Evolutionary conservation across 2,329 filamentous ascomycete species (phyloP).

Genomic region (Fusarium neocosmosporiellum): DNA sequence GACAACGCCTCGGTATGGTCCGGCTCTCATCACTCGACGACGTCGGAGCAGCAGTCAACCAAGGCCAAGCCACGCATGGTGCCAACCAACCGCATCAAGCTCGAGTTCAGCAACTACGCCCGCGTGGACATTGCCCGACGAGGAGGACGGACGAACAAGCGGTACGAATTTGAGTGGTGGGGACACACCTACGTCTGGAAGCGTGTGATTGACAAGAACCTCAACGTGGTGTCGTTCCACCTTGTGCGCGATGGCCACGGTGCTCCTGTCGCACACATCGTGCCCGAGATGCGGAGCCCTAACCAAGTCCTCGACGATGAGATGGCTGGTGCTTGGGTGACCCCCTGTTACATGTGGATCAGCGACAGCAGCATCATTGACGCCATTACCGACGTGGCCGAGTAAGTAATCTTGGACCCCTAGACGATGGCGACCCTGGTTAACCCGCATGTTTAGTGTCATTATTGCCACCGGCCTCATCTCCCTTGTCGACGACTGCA

Average conservation of each 20-base stretch:
- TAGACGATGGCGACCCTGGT: conserved; percentile 8
- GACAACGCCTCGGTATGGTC: conserved; percentile 43
- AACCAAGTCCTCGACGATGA: conserved; percentile 78
- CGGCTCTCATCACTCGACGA: conserved; percentile 34
- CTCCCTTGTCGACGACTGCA: conserved; percentile 89
- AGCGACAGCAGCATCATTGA: conserved; percentile 77
- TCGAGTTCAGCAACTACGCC: conserved; percentile 98
- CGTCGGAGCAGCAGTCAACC: conserved; percentile 36
- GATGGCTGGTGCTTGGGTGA: conserved; percentile 86
- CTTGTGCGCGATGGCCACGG: conserved; percentile 74
- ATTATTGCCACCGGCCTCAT: conserved; percentile 92
- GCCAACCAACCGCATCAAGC: conserved; percentile 82
- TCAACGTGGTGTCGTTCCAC: conserved; percentile 79
- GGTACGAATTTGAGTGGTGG: conserved; percentile 96
- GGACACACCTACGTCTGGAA: conserved; percentile 87
- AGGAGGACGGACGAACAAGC: conserved; percentile 72
- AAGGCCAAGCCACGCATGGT: conserved; percentile 52
- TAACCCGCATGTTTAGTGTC: conserved; percentile 68
- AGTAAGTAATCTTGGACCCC: conserved; percentile 67
- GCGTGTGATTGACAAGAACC: conserved; percentile 77
- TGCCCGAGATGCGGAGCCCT: conserved; percentile 80
- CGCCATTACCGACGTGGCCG: conserved; percentile 82
- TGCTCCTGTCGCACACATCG: conserved; percentile 81
- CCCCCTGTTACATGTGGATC: conserved; percentile 92
- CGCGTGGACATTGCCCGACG: conserved; percentile 84